phyloP scores from a whole-genome alignment of 345 rosid genomes.

The Conringia planisiliqua region DNA sequence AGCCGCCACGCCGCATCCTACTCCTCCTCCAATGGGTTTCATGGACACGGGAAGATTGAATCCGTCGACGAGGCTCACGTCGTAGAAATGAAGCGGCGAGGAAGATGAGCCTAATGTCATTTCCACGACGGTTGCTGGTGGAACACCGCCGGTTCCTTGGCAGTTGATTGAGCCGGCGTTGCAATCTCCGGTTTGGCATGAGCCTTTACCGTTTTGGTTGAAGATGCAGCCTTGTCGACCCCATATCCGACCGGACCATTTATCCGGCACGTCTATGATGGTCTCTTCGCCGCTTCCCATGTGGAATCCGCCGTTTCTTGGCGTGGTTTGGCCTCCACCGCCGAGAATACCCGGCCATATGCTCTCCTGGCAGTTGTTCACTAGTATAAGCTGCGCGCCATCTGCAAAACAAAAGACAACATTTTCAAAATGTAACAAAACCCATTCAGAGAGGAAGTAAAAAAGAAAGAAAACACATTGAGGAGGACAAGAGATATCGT shows the following conservation, averaged over 20 bases:
- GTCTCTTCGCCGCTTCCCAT: slow-evolving; percentile 67
- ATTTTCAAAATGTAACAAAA: neutral
- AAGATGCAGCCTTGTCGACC: slow-evolving; percentile 80
- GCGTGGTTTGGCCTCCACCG: slow-evolving; percentile 54
- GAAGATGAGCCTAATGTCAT: slow-evolving; percentile 72
- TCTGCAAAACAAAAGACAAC: slow-evolving; percentile 27
- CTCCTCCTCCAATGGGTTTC: slow-evolving; percentile 86
- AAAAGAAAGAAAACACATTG: neutral
- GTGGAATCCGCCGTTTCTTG: slow-evolving; percentile 60
- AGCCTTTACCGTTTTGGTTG: slow-evolving; percentile 55
- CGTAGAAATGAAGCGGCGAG: slow-evolving; percentile 90
- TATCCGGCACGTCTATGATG: slow-evolving; percentile 58
- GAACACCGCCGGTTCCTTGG: slow-evolving; percentile 59
- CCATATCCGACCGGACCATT: slow-evolving; percentile 91
- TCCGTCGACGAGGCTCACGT: slow-evolving; percentile 90
- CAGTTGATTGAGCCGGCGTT: slow-evolving; percentile 50
- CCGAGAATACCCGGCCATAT: slow-evolving; percentile 91
- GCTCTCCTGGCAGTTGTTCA: slow-evolving; percentile 76
- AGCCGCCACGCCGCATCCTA: slow-evolving; percentile 82
- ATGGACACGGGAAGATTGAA: slow-evolving; percentile 83
- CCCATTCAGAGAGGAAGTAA: neutral
- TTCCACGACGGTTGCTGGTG: slow-evolving; percentile 85
- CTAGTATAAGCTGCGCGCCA: slow-evolving; percentile 69
- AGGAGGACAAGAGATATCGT: neutral
- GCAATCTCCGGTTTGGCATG: slow-evolving; percentile 77